Evolutionary conservation across 31 red algal genomes (phyloP).

Genomic region (Odonthalia washingtoniensis): DNA sequence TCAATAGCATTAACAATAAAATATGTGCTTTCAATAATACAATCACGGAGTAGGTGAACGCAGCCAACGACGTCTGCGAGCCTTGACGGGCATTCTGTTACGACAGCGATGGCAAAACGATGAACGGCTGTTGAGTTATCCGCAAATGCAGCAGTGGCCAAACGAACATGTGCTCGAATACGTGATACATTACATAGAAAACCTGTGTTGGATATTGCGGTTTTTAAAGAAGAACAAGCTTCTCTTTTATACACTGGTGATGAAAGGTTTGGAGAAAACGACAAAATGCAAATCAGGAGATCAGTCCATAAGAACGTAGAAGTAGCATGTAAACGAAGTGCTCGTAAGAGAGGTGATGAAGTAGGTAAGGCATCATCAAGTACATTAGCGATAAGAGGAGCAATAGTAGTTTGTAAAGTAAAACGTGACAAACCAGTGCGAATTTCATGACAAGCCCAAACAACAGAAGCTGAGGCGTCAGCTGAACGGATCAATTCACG

Average conservation of each 20-base stretch:
- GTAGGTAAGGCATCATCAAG: background rate
- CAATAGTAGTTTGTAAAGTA: background rate
- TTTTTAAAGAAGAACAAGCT: background rate
- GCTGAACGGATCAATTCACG: slow-evolving; percentile 37
- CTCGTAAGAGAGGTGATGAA: background rate
- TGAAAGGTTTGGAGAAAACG: background rate
- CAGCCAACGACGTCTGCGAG: background rate
- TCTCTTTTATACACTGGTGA: background rate
- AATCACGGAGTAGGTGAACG: slow-evolving; percentile 1
- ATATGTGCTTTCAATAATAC: background rate
- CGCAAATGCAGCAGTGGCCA: background rate
- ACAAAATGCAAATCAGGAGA: background rate
- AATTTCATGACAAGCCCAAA: slow-evolving; percentile 18
- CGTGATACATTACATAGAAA: background rate
- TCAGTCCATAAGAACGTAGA: background rate
- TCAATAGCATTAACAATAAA: slow-evolving; percentile 24
- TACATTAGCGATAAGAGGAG: slow-evolving; percentile 3
- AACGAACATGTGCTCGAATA: background rate
- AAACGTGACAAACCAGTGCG: slow-evolving; percentile 2
- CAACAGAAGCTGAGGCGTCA: background rate
- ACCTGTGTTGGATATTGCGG: background rate
- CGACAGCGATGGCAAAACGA: slow-evolving; percentile 11
- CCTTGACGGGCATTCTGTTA: background rate
- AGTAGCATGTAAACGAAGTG: background rate
- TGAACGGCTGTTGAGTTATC: background rate